Base-by-base conservation (phyloP, 176 grass and related monocot genomes). In the Paspalum vaginatum region DNA sequence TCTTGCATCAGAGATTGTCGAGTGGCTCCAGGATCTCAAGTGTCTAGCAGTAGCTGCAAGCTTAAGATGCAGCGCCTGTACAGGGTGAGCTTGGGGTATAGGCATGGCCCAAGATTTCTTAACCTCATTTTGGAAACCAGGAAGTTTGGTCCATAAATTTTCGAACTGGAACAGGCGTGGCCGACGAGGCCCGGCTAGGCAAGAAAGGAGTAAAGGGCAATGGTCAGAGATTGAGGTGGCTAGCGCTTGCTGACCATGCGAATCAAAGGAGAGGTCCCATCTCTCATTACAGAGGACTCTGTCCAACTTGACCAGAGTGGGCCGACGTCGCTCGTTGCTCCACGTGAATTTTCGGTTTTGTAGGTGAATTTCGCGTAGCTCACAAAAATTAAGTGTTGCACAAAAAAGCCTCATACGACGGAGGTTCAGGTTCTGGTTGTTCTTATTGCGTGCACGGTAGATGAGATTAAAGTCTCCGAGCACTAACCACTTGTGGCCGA, bases 31-130 rank as follows among this genome's bases (percentile, higher is more conserved):
- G 0, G 0, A 0, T 1, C 21, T 9, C 32, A 25, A 6, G 9
- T 24, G 10, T 0, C 10, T 24, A 2, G 57, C 21, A 0, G 57
- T 60, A 1, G 8, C 9, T 0, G 10, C 21, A 5, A 63, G 0
- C 6, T 63, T 63, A 0, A 38, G 61, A 0, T 37, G 4, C 0
- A 63, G 61, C 4, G 14, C 14, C 0, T 3, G 26, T 0, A 63
- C 3, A 0, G 26, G 61, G 1, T 17, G 11, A 12, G 21, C 38
- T 12, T 63, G 27, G 0, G 11, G 0, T 0, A 11, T 16, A 0
- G 14, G 26, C 2, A 0, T 0, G 2, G 2, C 0, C 61, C 13
- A 63, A 0, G 5, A 26, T 0, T 0, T 0, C 6, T 7, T 0
- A 1, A 63, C 61, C 32, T 6, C 14, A 0, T 63, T 26, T 0